These are phyloP conservation scores for Ettlia oleoabundans DNA, from an alignment of 139 green algal species.

Conservation along the genomic window DNA sequence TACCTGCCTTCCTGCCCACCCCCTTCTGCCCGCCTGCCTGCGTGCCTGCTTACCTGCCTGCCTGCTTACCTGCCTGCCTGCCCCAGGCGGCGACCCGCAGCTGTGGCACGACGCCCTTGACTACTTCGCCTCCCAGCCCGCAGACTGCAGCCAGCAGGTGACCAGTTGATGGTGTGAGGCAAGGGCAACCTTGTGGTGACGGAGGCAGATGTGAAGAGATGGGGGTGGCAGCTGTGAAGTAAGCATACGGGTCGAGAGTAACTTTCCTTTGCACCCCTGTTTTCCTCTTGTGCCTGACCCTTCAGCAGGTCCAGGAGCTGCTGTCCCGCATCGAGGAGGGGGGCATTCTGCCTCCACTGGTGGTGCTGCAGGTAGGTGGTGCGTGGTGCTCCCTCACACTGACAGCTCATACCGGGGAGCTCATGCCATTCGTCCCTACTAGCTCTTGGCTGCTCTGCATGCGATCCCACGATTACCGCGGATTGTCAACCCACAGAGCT, in stretches of 20 bases:
- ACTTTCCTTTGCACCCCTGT: background rate
- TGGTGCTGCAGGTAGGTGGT: conserved; percentile 90
- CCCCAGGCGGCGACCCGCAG: conserved; percentile 73
- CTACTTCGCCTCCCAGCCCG: conserved; percentile 63
- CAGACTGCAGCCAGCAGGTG: conserved; percentile 56
- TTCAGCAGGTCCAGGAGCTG: conserved; percentile 57
- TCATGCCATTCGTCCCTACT: too few relatives aligned
- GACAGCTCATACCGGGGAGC: too few relatives aligned
- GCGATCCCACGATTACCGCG: too few relatives aligned
- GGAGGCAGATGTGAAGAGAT: background rate
- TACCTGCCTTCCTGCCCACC: too few relatives aligned
- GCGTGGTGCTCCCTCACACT: too few relatives aligned
- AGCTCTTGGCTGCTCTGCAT: too few relatives aligned
- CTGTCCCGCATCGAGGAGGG: conserved; percentile 82
- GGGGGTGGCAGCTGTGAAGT: background rate
- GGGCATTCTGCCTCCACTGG: conserved; percentile 85
- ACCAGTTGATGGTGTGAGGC: background rate
- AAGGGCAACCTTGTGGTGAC: background rate
- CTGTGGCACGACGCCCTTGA: conserved; percentile 88
- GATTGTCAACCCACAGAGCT: too few relatives aligned
- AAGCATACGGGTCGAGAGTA: background rate
- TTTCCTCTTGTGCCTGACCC: too few relatives aligned
- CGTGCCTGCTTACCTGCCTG: background rate
- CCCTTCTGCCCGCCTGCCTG: too few relatives aligned
- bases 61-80: background rate